Percentiles rank a stretch among this genome's conserved stretches.
These are phyloP conservation scores for Cardiospermum halicacabum DNA, from an alignment of 345 rosid species.

Conservation along the genomic window DNA sequence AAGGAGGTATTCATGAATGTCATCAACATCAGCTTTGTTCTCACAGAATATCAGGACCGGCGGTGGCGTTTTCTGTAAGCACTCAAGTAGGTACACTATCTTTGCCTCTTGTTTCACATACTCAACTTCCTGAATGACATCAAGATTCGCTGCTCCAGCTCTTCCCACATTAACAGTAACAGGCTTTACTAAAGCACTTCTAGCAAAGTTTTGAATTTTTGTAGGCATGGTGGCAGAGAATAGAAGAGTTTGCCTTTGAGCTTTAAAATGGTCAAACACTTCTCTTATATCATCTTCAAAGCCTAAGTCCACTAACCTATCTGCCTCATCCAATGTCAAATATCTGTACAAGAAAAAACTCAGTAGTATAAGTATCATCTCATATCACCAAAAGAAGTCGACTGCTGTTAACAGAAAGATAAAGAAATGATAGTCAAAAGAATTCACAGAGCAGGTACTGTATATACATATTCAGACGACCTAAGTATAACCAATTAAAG, in stretches of 20 bases:
- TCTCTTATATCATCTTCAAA: slow-evolving; percentile 97
- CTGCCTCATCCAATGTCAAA: slow-evolving; percentile 91
- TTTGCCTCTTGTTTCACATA: slow-evolving; percentile 95
- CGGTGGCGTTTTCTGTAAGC: slow-evolving; percentile 91
- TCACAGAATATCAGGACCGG: slow-evolving; percentile 91
- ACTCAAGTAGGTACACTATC: slow-evolving; percentile 88
- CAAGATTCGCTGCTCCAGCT: slow-evolving; percentile 97
- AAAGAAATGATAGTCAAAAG: not conserved
- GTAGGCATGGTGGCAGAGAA: slow-evolving; percentile 97
- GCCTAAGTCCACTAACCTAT: slow-evolving; percentile 90
- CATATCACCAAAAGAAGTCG: not conserved
- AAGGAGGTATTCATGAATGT: slow-evolving; percentile 84
- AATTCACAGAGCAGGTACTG: not conserved
- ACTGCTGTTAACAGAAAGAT: not conserved
- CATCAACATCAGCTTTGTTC: slow-evolving; percentile 95
- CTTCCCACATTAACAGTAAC: slow-evolving; percentile 85
- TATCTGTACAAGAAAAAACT: slow-evolving; percentile 53
- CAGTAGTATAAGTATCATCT: slow-evolving; percentile 5
- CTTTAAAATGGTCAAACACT: slow-evolving; percentile 88
- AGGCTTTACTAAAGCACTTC: slow-evolving; percentile 87
- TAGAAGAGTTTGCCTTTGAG: slow-evolving; percentile 86
- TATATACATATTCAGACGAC: not conserved
- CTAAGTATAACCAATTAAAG: no score
- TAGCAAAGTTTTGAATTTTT: slow-evolving; percentile 84
- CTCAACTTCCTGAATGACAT: slow-evolving; percentile 94